phyloP scores from a whole-genome alignment of 108 stramenopile genomes.

The Cyclostephanos tholiformis region DNA sequence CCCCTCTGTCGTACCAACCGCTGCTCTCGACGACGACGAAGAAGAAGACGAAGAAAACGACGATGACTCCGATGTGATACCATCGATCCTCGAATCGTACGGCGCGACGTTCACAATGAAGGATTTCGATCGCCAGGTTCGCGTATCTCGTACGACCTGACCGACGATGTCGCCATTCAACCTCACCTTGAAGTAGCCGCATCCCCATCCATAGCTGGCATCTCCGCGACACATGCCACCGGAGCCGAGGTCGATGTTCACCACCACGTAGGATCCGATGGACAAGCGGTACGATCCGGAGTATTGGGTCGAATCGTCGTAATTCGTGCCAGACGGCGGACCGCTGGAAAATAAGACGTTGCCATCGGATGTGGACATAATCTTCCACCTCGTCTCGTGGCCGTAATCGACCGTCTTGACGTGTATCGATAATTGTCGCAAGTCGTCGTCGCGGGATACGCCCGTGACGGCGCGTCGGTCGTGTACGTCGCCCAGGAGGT shows the following conservation, averaged over 20 bases:
- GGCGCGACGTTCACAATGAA: not conserved
- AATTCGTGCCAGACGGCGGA: constrained; percentile 4
- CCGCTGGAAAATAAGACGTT: not conserved
- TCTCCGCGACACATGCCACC: constrained; percentile 1
- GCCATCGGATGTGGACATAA: not conserved
- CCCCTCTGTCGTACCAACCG: not conserved
- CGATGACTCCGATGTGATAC: not conserved
- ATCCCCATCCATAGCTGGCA: not conserved
- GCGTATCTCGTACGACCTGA: not conserved
- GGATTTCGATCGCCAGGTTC: not conserved
- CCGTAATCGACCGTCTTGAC: constrained; percentile 21
- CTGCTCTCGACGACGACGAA: not conserved
- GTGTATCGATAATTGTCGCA: constrained; percentile 5
- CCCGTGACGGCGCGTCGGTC: constrained; percentile 10
- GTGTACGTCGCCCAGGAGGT: constrained; percentile 8
- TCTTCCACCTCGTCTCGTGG: constrained; percentile 13
- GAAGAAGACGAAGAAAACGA: too few relatives aligned
- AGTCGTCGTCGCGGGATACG: constrained; percentile 1
- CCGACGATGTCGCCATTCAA: not conserved
- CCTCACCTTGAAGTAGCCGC: constrained; percentile 14
- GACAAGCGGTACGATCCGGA: not conserved
- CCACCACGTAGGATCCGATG: not conserved
- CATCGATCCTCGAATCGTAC: constrained; percentile 3
- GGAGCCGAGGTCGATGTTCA: not conserved
- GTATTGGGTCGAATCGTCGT: constrained; percentile 10